Base-by-base conservation (phyloP, 352 stramenopile species). In the Globisporangium irregulare region DNA sequence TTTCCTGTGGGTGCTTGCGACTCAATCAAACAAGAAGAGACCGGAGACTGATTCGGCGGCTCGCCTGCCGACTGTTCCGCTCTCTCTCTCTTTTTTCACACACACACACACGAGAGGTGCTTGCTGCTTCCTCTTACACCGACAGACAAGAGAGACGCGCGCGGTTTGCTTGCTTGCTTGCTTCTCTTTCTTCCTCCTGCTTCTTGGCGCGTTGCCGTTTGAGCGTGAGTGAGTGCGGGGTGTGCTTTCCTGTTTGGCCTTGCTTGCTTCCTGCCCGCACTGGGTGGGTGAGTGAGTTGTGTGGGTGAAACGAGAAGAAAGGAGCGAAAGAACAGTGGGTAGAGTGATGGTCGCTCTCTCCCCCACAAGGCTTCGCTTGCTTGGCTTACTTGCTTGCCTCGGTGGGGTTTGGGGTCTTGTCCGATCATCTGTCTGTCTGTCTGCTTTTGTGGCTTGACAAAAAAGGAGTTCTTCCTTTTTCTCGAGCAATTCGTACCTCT, bases 291-390 rank as follows among this genome's bases (percentile, higher is more conserved):
- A 7, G 20, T 54, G 46, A 22, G 48, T 27, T 58, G 56, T 48
- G 56, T 61, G 56, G 56, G 56, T 61, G 56, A 61, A 61, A 61
- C 38, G 8, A 15, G 29, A 34, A 36, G 14, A 59, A 51, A 27
- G 9, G 38, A 64, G 27, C 38, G 59, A 65, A 56, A 66, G 60
- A 59, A 59, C 43, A 55, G 18, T 29, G 10, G n/a, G 3, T 9
- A 56, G 60, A 66, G 60, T 66, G 60, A 66, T 59, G 60, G 60
- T 66, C 29, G 27, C 5, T 66, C 25, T 51, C 43, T 51, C 43
- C 43, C 43, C 3, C 43, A 50, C 15, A 43, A 14, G 14, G 12
- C 36, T 38, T 38, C 32, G 32, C 8, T 38, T 38, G 32, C 32
- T 12, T 38, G 32, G 41, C 4, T 50, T 48, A 15, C 36, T 43